Percentiles rank a stretch among this genome's conserved stretches.
Conservation (phyloP, 305 asterid genomes). For the Fraxinus paxiana region DNA sequence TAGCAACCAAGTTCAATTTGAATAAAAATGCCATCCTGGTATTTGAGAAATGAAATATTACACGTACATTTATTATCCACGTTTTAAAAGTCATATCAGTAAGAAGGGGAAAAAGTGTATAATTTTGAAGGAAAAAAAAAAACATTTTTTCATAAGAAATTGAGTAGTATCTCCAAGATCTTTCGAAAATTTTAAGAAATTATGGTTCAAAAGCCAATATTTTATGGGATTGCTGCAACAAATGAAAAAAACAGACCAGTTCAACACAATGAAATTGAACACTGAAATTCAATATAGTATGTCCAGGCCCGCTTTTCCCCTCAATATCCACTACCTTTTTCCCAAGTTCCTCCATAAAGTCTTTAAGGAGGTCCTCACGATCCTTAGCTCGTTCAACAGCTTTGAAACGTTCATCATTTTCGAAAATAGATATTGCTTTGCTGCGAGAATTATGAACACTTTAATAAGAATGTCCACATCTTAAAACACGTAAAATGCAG, state of each 20-base stretch:
- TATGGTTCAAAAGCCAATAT: not conserved
- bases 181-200: not conserved
- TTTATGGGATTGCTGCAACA: not conserved
- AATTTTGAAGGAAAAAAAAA: not conserved
- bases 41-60: not conserved
- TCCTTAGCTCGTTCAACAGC: constrained; percentile 79
- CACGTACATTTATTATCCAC: not conserved
- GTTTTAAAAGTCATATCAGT: not conserved
- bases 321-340: constrained; percentile 53
- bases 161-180: not conserved
- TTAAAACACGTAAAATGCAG: constrained; percentile 11
- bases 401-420: constrained; percentile 76
- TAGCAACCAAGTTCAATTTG: not conserved
- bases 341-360: constrained; percentile 64
- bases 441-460: constrained; percentile 41
- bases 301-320: not conserved
- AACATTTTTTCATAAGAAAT: not conserved
- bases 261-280: not conserved
- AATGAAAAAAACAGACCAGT: not conserved
- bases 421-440: constrained; percentile 62
- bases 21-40: not conserved
- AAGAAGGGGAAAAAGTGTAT: not conserved
- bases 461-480: constrained; percentile 22
- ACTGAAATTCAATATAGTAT: not conserved
- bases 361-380: constrained; percentile 80